Evolutionary conservation across 2,329 filamentous ascomycete species (phyloP), one percentile per base, ranked within the genome.

Genomic region (Ceratocystis destructans): DNA sequence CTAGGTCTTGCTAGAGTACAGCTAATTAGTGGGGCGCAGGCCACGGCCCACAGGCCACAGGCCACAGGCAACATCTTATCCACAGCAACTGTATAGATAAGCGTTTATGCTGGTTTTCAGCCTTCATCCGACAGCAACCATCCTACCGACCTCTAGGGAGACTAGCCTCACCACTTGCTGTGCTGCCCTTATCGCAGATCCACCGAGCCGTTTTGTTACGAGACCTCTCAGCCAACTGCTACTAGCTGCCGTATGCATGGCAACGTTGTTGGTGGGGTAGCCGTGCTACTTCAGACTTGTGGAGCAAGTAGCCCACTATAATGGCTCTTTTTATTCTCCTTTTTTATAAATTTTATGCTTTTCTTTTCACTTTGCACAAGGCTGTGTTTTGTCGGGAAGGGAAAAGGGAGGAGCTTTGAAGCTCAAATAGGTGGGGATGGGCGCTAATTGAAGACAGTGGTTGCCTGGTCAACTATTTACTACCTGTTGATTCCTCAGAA

Each of bases 191-290:
- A 37, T 37, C 37, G 4, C 37, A 37, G 3, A 37, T 37, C 37
- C 10, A 12, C 3, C 10, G 10, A 37, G 37, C 37, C 10, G 37
- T 37, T 37, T 50, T 8, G 46, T n/a, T 22, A 50, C 37, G 37
- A 37, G 37, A 37, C 10, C 37, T 20, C 45, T 17, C 45, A 20
- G 53, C 53, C 53, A 57, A 28, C 46, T 50, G 20, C 46, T 7
- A 31, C 53, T 25, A 59, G 28, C 61, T 59, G 31, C 2, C 37
- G 37, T 20, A 25, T 67, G 63, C 44, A 70, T 69, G 64, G 64
- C 67, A 69, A 68, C 64, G 45, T 68, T 62, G 46, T 17, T 64
- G 44, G 62, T 64, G 64, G 61, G 61, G 55, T 55, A 37, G 33
- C 28, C 6, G 53, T 59, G 25, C 53, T 17, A 59, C 53, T 59